These are phyloP conservation scores for Penicillium mononematosum DNA, from an alignment of 495 filamentous ascomycete species.

Conservation along the genomic window DNA sequence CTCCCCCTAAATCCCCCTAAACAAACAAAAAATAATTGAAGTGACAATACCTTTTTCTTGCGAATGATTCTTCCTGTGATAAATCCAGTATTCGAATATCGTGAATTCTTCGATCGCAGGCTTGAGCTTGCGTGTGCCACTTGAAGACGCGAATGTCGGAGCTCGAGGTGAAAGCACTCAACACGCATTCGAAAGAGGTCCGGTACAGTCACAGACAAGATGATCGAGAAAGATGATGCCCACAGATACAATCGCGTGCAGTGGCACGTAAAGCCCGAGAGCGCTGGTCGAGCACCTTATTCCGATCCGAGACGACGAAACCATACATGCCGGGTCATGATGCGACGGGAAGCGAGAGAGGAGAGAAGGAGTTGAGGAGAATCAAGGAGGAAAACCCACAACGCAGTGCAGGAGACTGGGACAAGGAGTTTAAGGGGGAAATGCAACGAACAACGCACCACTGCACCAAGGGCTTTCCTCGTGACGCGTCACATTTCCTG, in stretches of 20 bases:
- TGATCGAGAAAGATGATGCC: background rate
- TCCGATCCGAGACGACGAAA: slow-evolving; percentile 1
- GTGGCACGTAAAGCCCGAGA: background rate
- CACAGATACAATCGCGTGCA: background rate
- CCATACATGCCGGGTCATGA: slow-evolving; percentile 20
- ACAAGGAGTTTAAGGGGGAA: slow-evolving; percentile 8
- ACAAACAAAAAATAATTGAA: background rate
- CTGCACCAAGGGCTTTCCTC: background rate
- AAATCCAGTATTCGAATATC: background rate
- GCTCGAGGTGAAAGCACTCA: background rate
- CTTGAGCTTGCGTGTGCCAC: background rate
- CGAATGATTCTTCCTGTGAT: background rate
- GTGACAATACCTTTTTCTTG: background rate
- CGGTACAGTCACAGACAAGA: background rate
- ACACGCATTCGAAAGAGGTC: background rate
- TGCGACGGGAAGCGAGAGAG: slow-evolving; percentile 6
- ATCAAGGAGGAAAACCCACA: background rate
- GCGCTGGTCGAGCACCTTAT: slow-evolving; percentile 17
- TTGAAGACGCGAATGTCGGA: background rate
- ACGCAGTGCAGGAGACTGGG: background rate
- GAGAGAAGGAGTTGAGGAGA: background rate
- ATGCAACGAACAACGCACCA: slow-evolving; percentile 6
- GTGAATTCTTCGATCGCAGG: background rate
- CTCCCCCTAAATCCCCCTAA: background rate
- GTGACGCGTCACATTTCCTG: slow-evolving; percentile 35